A percentile compares a stretch with the other conserved stretches of the same genome.
Conservation (phyloP, 75 land plant genomes). For the Ceratopteris richardii region DNA sequence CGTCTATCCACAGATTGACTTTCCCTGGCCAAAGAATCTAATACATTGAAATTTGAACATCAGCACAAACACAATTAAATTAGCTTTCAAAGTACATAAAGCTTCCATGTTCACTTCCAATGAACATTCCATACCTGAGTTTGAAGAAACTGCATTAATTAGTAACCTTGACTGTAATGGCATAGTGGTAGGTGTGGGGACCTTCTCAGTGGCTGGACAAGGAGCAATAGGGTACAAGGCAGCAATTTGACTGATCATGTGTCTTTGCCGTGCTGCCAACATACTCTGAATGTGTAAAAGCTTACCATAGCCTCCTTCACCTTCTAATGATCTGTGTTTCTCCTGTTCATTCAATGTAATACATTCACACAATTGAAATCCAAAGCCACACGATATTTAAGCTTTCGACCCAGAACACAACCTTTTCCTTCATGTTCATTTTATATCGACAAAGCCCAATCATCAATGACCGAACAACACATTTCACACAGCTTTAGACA, state of each 20-base stretch:
- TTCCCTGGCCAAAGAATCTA: neutral
- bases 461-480: no score
- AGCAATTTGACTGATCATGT: constrained; percentile 27
- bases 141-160: no score
- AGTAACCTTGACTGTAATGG: constrained; percentile 3
- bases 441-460: no score
- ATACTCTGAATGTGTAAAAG: constrained; percentile 14
- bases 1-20: neutral
- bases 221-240: constrained; percentile 26
- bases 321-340: constrained; percentile 12
- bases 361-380: no score
- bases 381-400: no score
- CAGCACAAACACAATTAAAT: no score
- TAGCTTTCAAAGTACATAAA: no score
- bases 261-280: constrained; percentile 17
- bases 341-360: constrained; percentile 18
- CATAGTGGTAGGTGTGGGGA: neutral
- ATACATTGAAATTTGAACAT: neutral
- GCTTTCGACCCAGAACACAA: no score
- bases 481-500: no score
- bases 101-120: no score
- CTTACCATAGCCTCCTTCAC: constrained; percentile 29
- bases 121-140: no score
- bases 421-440: no score
- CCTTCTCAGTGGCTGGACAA: constrained; percentile 3